Evolutionary conservation across 139 green algal species (phyloP).

Genomic region (Chlorella vulgaris): DNA sequence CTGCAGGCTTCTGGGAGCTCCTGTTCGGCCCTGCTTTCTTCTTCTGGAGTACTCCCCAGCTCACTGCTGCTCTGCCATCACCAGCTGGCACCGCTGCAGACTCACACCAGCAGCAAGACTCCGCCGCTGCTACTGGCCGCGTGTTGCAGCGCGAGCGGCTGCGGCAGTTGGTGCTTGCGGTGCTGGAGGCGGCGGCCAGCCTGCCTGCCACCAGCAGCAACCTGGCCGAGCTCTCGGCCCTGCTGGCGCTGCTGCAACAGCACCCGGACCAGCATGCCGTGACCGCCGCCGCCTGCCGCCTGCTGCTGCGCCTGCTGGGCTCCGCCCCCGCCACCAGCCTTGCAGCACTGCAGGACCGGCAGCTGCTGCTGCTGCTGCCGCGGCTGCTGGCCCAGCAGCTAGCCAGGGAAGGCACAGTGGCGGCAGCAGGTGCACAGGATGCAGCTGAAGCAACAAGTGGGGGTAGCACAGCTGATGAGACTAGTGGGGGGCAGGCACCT

Average conservation of each 20-base stretch:
- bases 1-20: conserved; percentile 44
- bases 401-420: background rate
- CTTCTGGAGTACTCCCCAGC: conserved; percentile 22
- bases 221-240: background rate
- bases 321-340: conserved; percentile 19
- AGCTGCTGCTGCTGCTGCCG: conserved; percentile 22
- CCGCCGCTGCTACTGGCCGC: background rate
- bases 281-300: background rate
- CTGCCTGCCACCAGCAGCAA: conserved; percentile 11
- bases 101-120: background rate
- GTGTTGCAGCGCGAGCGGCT: background rate
- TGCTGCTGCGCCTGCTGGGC: conserved; percentile 25
- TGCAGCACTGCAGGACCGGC: conserved; percentile 3
- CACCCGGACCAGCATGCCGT: background rate
- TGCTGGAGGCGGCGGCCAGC: conserved; percentile 2
- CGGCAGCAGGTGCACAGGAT: background rate
- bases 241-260: conserved; percentile 16
- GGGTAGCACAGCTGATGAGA: background rate
- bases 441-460: background rate
- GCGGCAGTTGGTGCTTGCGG: background rate
- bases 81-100: too few species aligned
- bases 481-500: background rate
- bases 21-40: conserved; percentile 42
- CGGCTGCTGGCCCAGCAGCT: conserved; percentile 8
- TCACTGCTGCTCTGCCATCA: too few species aligned